Base-by-base conservation (phyloP, 768 basidiomycete genomes). In the Tylopilus intermedius region DNA sequence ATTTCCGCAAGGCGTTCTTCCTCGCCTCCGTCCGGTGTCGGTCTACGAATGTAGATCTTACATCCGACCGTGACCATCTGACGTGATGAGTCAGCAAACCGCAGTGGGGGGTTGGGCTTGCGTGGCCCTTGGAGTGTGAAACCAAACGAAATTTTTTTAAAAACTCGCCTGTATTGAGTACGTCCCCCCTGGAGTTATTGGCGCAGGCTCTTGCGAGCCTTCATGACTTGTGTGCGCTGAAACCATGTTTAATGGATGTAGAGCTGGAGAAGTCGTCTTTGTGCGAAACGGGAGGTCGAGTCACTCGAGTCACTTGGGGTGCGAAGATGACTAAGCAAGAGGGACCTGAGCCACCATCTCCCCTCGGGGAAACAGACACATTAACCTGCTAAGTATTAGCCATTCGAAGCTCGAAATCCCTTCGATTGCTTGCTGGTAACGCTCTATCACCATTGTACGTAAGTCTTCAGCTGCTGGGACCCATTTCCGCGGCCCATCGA, bases 1-100 rank as follows among this genome's bases (percentile, higher is more conserved):
- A 99, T 87, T 74, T 99, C 96, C 13, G 94, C 96, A 48, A 94
- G 82, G 44, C 95, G 88, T 65, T 96, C 91, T 72, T 97, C 94
- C 43, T 75, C 72, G 60, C 83, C 75, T 42, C 87, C 90, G 62
- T 86, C 83, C 43, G 84, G 71, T 40, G 80, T 81, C 55, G 87
- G 85, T 58, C 95, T 86, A 40, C 81, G 82, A 59, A 95, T 90
- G 73, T 86, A 94, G 67, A 99, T 81, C 75, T 97, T 97, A 76
- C 94, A 97, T 51, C 96, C 96, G 62, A 94, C 89, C 54, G 83
- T 79, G 61, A 97, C 84, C 33, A 84, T 86, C 94, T 93, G 55
- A 4, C 15, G 7, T 22, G 62, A 67, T 72, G 67, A 69, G 67
- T 71, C 69, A 69, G 67, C 67, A 69, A 50, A 9, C 11, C 38